A percentile compares a stretch with the other conserved stretches of the same genome.
Evolutionary conservation across 768 basidiomycete genomes (phyloP).

Genomic region (Lactarius pseudohatsudake): DNA sequence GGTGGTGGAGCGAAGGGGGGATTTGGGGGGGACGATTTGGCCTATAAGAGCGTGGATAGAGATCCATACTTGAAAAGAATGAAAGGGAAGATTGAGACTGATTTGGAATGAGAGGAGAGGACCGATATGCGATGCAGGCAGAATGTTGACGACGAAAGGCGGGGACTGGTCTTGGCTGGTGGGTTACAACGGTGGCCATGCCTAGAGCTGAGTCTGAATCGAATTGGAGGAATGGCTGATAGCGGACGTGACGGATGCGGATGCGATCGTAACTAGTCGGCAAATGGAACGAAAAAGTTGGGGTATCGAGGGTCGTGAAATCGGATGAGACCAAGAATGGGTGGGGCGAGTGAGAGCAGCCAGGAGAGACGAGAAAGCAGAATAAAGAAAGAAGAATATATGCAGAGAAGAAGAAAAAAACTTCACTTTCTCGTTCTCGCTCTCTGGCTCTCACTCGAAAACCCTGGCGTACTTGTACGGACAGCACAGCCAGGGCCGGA

Average conservation of each 20-base stretch:
- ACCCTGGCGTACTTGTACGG: conserved; percentile 1
- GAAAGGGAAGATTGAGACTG: conserved; percentile 25
- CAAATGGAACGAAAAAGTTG: conserved; percentile 12
- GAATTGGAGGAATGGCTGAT: conserved; percentile 3
- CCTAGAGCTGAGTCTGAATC: conserved; percentile 26
- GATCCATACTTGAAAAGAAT: conserved; percentile 23
- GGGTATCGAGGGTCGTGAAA: conserved; percentile 19
- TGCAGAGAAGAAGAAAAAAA: not conserved
- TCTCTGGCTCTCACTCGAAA: conserved; percentile 1
- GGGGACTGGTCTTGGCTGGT: conserved; percentile 24
- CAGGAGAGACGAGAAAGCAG: not conserved
- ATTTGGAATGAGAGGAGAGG: conserved; percentile 13
- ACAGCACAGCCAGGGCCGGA: conserved; percentile 19
- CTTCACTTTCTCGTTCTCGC: not conserved
- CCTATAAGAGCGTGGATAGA: conserved; percentile 26
- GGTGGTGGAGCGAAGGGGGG: conserved; percentile 13
- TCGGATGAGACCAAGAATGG: conserved; percentile 18
- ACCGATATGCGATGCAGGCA: conserved; percentile 18
- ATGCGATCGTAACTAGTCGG: conserved; percentile 28
- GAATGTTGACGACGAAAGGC: conserved; percentile 26
- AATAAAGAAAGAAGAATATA: not conserved
- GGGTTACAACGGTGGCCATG: conserved; percentile 23
- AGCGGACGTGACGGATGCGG: conserved; percentile 16
- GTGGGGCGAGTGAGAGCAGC: not conserved
- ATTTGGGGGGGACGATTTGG: conserved; percentile 21